phyloP scores from a whole-genome alignment of 169 alveolate genomes.

The Besnoitia besnoiti region DNA sequence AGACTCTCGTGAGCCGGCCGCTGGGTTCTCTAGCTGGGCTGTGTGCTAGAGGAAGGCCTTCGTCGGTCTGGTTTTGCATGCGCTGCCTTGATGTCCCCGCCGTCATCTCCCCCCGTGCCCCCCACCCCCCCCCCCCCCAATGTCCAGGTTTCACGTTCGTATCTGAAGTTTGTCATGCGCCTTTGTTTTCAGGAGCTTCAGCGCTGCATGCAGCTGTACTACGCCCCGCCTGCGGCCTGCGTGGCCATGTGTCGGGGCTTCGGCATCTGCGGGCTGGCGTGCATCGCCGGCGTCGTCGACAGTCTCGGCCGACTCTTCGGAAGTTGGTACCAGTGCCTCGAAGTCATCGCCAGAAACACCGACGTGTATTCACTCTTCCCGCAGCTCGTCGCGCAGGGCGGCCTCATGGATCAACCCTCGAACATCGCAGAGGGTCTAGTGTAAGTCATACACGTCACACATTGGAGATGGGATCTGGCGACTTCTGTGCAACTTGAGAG shows the following conservation, averaged over 20 bases:
- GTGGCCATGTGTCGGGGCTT: constrained; percentile 55
- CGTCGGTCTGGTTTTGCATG: too few species aligned
- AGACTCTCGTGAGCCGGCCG: too few species aligned
- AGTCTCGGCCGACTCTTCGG: constrained; percentile 55
- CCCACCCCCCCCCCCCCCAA: too few species aligned
- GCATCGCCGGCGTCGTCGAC: constrained; percentile 56
- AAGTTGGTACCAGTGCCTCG: constrained; percentile 65
- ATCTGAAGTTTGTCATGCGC: too few species aligned
- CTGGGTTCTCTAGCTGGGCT: too few species aligned
- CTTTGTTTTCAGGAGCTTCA: constrained; percentile 50
- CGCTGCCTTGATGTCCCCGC: too few species aligned
- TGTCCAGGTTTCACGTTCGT: too few species aligned
- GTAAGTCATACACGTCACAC: constrained; percentile 6
- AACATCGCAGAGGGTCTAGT: constrained; percentile 64
- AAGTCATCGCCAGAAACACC: constrained; percentile 54
- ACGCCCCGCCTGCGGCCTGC: constrained; percentile 46
- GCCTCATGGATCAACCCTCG: constrained; percentile 59
- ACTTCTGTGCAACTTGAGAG: too few species aligned
- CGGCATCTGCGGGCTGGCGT: constrained; percentile 32
- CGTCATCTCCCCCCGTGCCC: too few species aligned
- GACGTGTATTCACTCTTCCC: constrained; percentile 52
- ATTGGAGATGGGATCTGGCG: background rate
- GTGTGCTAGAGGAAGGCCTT: too few species aligned
- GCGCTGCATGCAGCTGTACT: constrained; percentile 25
- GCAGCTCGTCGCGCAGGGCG: constrained; percentile 22